These are phyloP conservation scores for Hypoxylon sp. DNA, from an alignment of 2,329 filamentous ascomycete genomes.

Conservation along the genomic window DNA sequence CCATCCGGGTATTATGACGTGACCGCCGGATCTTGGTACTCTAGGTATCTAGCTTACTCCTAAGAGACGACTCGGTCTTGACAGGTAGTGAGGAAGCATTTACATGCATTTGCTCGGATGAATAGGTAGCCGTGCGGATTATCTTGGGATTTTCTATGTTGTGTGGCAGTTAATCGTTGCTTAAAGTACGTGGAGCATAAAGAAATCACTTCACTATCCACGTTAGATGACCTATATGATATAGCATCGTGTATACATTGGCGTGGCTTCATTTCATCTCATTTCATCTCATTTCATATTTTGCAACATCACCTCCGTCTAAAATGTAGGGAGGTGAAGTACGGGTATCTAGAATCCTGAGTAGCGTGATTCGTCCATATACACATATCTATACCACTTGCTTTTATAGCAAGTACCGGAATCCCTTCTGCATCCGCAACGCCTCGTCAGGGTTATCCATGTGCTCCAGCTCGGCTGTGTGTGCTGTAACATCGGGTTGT, in stretches of 20 bases:
- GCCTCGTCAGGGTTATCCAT: conserved; percentile 62
- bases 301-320: conserved; percentile 7
- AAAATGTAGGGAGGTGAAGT: neutral
- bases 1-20: conserved; percentile 25
- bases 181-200: too few species aligned
- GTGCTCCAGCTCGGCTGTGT: conserved; percentile 59
- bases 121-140: neutral
- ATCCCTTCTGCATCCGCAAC: conserved; percentile 62
- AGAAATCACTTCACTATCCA: too few species aligned
- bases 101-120: too few species aligned
- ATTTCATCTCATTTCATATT: conserved; percentile 26
- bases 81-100: too few species aligned
- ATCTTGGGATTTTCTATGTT: neutral
- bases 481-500: conserved; percentile 57
- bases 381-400: conserved; percentile 19
- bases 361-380: conserved; percentile 9
- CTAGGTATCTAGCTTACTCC: too few species aligned
- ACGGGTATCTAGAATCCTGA: conserved; percentile 31
- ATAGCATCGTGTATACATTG: neutral
- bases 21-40: neutral
- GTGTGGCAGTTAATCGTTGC: too few species aligned
- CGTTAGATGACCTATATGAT: neutral
- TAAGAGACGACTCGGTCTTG: too few species aligned
- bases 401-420: conserved; percentile 62
- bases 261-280: conserved; percentile 2